Evolutionary conservation across 139 green algal genomes (phyloP).

Genomic region (Dunaliella primolecta): DNA sequence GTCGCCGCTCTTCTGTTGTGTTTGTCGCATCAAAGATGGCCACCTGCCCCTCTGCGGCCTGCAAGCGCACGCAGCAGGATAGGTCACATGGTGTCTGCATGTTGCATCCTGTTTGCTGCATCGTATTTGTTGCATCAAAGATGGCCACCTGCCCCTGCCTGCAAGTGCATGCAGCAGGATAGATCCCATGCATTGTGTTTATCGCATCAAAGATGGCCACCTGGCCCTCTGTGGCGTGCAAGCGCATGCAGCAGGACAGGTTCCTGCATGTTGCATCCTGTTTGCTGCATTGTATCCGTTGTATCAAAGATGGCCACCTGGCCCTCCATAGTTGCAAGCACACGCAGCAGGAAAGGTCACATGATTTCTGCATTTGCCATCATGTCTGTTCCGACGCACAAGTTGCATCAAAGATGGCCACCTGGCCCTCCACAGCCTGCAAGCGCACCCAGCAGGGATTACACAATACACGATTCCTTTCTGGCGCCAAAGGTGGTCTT

Average conservation of each 20-base stretch:
- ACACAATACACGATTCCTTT: neutral
- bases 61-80: neutral
- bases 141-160: neutral
- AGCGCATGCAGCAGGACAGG: neutral
- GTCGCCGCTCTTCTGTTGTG: neutral
- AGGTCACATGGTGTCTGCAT: neutral
- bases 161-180: neutral
- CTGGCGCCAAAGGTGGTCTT: conserved; percentile 3
- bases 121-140: conserved; percentile 13
- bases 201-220: conserved; percentile 13
- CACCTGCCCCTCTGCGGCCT: neutral
- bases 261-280: no score
- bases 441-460: neutral
- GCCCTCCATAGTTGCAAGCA: neutral
- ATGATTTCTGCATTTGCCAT: neutral
- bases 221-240: neutral
- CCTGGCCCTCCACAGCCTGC: neutral
- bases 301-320: conserved; percentile 13
- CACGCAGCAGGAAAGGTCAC: neutral
- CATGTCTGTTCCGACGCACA: neutral
- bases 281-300: neutral
- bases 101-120: no score
- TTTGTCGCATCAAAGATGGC: conserved; percentile 15
- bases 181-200: neutral
- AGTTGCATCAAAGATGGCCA: conserved; percentile 13